Evolutionary conservation across 345 rosid species (phyloP), one percentile per base, ranked within the genome.

Genomic region (Eucalyptus polyanthemos): DNA sequence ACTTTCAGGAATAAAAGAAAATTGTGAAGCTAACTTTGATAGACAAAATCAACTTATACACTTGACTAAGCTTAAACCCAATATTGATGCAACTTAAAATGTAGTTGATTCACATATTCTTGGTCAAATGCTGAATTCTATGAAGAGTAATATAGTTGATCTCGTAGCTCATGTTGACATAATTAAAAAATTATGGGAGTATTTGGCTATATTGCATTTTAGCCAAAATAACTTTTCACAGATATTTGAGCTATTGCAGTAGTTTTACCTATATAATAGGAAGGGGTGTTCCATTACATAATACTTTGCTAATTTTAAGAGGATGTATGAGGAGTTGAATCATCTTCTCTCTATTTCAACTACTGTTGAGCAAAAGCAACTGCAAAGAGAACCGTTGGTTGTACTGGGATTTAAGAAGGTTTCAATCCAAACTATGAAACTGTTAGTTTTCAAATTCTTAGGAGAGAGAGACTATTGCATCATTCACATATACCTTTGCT

Each of bases 181-280:
- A 21, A 24, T 56, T 24, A 24, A 24, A 22, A 2, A 56, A 22
- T 56, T 22, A 10, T 56, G 29, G 62, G 62, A 56, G 13, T 56
- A 24, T 56, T 56, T 56, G 62, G 62, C 27, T 9, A 56, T 56
- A 56, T 56, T 56, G 62, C 12, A 24, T 9, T 56, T 0, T 22
- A 6, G 62, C 29, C 62, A 56, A 56, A 22, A 56, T 22, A 56
- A 24, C 12, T 5, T 56, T 56, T 56, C 62, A 24, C 3, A 22
- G 12, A 56, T 22, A 4, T 56, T 1, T 24, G 27, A 56, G 29
- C 6, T 22, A 24, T 22, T 2, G 27, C 0, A 21, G 13, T 2
- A 56, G 29, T 56, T 56, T 22, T 56, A 56, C 29, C 12, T 1
- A 56, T 56, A 2, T 56, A 56, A 56, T 56, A 56, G 27, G 62